These are phyloP conservation scores for Lepiota subincarnata DNA, from an alignment of 768 basidiomycete genomes.

Conservation along the genomic window DNA sequence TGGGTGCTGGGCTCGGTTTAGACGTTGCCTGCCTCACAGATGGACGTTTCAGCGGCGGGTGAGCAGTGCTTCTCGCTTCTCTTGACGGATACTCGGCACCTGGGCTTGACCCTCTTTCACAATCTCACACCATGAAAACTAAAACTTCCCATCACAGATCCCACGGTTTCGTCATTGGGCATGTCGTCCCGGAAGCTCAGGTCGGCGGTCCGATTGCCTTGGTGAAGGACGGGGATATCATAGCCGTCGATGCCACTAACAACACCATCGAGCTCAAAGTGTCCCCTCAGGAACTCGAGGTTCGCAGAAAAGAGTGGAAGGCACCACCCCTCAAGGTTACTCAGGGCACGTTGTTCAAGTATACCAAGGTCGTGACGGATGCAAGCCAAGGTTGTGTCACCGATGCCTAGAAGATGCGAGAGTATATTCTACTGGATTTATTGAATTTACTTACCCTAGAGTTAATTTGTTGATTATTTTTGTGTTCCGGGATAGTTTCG, in stretches of 20 bases:
- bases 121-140: neutral
- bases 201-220: slow-evolving; percentile 92
- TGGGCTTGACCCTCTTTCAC: neutral
- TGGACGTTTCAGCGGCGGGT: slow-evolving; percentile 98
- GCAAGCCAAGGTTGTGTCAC: slow-evolving; percentile 93
- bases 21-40: slow-evolving; percentile 98
- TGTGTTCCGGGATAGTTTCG: no score
- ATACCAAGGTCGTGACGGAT: slow-evolving; percentile 82
- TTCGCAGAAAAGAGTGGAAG: slow-evolving; percentile 68
- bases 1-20: slow-evolving; percentile 94
- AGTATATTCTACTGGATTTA: neutral
- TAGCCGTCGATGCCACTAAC: slow-evolving; percentile 83
- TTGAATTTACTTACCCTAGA: neutral
- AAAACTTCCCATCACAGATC: slow-evolving; percentile 48
- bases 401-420: slow-evolving; percentile 50
- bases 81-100: slow-evolving; percentile 2
- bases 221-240: slow-evolving; percentile 81
- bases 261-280: slow-evolving; percentile 82
- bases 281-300: slow-evolving; percentile 72
- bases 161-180: slow-evolving; percentile 95
- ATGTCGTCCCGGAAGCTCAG: slow-evolving; percentile 95
- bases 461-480: no score
- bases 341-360: slow-evolving; percentile 86
- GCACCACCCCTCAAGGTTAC: slow-evolving; percentile 82
- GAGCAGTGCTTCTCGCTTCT: slow-evolving; percentile 27